Evolutionary conservation across 352 stramenopile species (phyloP), one percentile per base, ranked within the genome.

Genomic region (Phytophthora boehmeriae): DNA sequence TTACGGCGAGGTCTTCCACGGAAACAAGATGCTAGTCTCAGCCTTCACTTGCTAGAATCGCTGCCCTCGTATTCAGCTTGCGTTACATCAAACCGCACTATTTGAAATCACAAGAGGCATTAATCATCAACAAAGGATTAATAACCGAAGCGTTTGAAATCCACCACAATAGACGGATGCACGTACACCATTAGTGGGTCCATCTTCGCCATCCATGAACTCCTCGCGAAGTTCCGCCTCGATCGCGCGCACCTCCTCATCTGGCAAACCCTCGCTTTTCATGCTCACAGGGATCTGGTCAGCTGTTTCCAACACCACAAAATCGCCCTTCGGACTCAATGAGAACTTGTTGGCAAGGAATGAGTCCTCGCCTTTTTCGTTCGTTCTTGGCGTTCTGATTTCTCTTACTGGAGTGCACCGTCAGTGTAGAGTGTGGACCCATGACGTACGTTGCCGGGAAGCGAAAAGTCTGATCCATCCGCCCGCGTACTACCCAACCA

Each of bases 291-390:
- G 78, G 41, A 88, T 68, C n/a, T 83, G 83, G 14, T 94, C 86
- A 13, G 71, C 56, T 35, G 78, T 90, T 44, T 76, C 32, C 9
- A 94, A 58, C 58, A 92, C 67, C 19, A 80, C 81, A 36, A 87
- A 89, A 54, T 94, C 86, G 34, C 81, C 86, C 6, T 73, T 78
- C 19, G 68, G 57, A 56, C 91, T 87, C 47, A 90, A 72, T 41
- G 83, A 91, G 50, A 90, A 91, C 71, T 92, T 92, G 51, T 83
- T 92, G 10, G 85, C 80, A 25, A 90, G 48, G 65, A 92, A 94
- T 16, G 80, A 89, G 41, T 91, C 83, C 63, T 90, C 83, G 55
- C 82, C 45, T 78, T 75, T 87, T 88, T 47, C 78, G 78, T 55
- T 92, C 83, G 20, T 90, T 67, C 63, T 88, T 88, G 13, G 80